Evolutionary conservation across 2,329 filamentous ascomycete species (phyloP).

Genomic region (Grosmannia serpens): DNA sequence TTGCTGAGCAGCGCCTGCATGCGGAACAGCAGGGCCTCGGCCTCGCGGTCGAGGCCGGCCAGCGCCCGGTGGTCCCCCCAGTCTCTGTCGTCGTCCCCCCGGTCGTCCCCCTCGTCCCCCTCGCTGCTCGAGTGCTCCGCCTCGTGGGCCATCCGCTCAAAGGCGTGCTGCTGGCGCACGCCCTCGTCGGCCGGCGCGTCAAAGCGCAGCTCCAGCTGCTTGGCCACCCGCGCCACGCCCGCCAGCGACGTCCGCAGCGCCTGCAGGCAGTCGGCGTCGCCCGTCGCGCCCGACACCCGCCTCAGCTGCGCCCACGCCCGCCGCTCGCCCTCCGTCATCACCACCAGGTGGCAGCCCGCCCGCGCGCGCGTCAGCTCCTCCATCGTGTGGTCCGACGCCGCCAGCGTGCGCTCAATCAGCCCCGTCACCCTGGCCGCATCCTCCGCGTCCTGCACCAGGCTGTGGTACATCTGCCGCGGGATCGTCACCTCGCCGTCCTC

Average conservation of each 20-base stretch:
- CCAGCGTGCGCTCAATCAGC: not conserved
- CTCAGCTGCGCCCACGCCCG: slow-evolving; percentile 15
- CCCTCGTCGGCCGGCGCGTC: not conserved
- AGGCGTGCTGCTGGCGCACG: slow-evolving; percentile 1
- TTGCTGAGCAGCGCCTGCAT: not conserved
- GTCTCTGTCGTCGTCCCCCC: not conserved
- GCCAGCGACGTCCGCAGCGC: slow-evolving; percentile 11
- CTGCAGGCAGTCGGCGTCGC: slow-evolving; percentile 22
- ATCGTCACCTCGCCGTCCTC: not conserved
- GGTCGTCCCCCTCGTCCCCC: not conserved
- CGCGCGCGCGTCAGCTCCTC: not conserved
- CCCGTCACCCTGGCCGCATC: not conserved
- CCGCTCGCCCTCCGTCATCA: not conserved
- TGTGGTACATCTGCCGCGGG: not conserved
- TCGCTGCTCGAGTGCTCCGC: not conserved
- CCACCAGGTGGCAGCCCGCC: not conserved
- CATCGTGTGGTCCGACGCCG: not conserved
- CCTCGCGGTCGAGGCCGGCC: not conserved
- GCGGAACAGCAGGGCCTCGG: not conserved
- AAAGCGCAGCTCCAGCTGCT: slow-evolving; percentile 4
- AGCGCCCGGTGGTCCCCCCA: not conserved
- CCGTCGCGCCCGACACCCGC: slow-evolving; percentile 6
- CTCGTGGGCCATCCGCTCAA: not conserved
- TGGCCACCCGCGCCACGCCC: not conserved
- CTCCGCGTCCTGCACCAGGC: not conserved